Evolutionary conservation across 192 early-diverging fungal genomes (phyloP).

Genomic region (Backusella parvicylindrica): DNA sequence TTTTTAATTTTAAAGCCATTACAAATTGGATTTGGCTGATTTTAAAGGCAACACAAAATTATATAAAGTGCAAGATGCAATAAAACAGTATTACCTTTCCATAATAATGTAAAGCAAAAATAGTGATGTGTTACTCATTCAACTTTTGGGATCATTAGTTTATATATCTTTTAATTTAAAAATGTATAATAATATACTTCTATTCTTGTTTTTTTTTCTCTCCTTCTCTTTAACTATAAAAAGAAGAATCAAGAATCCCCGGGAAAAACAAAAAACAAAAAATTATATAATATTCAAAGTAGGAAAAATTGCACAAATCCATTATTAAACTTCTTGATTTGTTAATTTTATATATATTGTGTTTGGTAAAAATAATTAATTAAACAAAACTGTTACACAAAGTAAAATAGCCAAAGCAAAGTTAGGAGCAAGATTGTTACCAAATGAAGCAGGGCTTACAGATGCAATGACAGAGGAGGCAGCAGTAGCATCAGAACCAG

Average conservation of each 20-base stretch:
- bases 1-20: no score
- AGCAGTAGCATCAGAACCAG: background rate
- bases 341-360: background rate
- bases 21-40: background rate
- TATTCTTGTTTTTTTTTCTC: background rate
- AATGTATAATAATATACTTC: background rate
- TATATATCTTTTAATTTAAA: background rate
- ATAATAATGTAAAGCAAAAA: background rate
- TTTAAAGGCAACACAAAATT: background rate
- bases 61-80: background rate
- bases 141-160: background rate
- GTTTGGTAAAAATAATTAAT: background rate
- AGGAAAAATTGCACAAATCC: background rate
- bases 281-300: background rate
- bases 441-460: background rate
- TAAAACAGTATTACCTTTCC: background rate
- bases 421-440: background rate
- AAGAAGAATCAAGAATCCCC: background rate
- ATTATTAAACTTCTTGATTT: background rate
- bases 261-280: no score
- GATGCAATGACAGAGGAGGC: background rate
- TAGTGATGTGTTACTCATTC: background rate
- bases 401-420: background rate
- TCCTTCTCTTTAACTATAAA: background rate
- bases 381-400: background rate